These are phyloP conservation scores for Gremmenia infestans DNA, from an alignment of 2,329 filamentous ascomycete species.

Conservation along the genomic window DNA sequence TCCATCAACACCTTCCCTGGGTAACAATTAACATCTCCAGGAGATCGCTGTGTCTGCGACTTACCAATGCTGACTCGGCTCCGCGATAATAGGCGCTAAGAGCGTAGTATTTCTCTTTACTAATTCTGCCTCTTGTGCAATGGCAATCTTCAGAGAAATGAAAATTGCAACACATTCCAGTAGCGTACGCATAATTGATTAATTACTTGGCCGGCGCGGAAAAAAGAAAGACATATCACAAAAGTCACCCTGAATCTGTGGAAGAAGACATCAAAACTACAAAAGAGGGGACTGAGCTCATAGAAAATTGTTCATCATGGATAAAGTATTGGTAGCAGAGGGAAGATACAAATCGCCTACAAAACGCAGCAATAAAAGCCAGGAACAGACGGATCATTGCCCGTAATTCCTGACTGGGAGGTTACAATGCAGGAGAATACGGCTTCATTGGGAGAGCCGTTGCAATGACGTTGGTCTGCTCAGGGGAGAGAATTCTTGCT, in stretches of 20 bases:
- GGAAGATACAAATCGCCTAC: not conserved
- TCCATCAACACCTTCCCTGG: constrained; percentile 32
- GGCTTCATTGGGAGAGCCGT: not conserved
- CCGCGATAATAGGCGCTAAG: constrained; percentile 16
- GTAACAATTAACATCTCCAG: constrained; percentile 15
- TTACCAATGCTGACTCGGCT: constrained; percentile 19
- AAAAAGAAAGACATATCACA: not conserved
- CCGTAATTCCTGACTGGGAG: not conserved
- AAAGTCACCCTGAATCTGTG: not conserved
- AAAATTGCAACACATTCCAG: constrained; percentile 4
- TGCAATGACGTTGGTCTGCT: constrained; percentile 6
- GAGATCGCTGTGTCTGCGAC: not conserved
- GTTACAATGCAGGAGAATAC: not conserved
- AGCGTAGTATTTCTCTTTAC: constrained; percentile 18
- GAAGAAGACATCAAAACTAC: not conserved
- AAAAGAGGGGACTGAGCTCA: constrained; percentile 10
- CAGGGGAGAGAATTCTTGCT: not conserved
- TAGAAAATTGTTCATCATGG: not conserved
- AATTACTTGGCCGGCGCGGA: not conserved
- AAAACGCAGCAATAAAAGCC: not conserved
- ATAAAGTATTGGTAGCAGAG: not conserved
- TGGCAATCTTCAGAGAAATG: not conserved
- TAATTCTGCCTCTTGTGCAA: not conserved
- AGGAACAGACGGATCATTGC: constrained; percentile 1
- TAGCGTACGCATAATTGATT: constrained; percentile 16